Conservation (phyloP, 129 eudicot genomes). For the Lactuca sativa region DNA sequence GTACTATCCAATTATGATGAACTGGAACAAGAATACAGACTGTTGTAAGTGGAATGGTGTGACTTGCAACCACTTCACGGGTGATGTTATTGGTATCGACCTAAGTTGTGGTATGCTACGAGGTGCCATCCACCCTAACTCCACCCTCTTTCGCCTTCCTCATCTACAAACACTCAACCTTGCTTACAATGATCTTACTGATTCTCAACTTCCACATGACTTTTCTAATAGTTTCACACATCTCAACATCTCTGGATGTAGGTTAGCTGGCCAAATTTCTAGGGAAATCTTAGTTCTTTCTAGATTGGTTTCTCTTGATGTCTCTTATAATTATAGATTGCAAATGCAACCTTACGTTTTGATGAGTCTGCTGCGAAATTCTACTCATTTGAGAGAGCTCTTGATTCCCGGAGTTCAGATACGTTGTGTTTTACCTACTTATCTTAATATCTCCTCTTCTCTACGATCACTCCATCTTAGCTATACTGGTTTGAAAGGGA, state of each 20-base stretch:
- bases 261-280: slow-evolving; percentile 14
- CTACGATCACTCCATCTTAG: slow-evolving; percentile 22
- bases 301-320: background rate
- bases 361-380: slow-evolving; percentile 14
- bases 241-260: slow-evolving; percentile 9
- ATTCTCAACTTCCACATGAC: slow-evolving; percentile 21
- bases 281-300: background rate
- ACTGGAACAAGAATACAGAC: slow-evolving; percentile 5
- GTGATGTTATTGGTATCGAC: slow-evolving; percentile 18
- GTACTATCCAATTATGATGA: background rate
- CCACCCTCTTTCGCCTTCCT: slow-evolving; percentile 26
- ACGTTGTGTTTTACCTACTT: slow-evolving; percentile 4
- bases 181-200: slow-evolving; percentile 24
- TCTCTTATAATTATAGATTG: background rate
- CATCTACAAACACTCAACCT: slow-evolving; percentile 31
- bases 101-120: slow-evolving; percentile 5
- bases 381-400: slow-evolving; percentile 22
- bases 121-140: slow-evolving; percentile 30
- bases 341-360: background rate
- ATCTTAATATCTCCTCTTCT: slow-evolving; percentile 25
- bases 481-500: slow-evolving; percentile 24
- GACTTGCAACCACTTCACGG: slow-evolving; percentile 4
- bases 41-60: slow-evolving; percentile 24
- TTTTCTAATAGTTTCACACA: slow-evolving; percentile 14
- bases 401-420: background rate